Base-by-base conservation (phyloP, 2,329 filamentous ascomycete species). In the Sporothrix brasiliensis region DNA sequence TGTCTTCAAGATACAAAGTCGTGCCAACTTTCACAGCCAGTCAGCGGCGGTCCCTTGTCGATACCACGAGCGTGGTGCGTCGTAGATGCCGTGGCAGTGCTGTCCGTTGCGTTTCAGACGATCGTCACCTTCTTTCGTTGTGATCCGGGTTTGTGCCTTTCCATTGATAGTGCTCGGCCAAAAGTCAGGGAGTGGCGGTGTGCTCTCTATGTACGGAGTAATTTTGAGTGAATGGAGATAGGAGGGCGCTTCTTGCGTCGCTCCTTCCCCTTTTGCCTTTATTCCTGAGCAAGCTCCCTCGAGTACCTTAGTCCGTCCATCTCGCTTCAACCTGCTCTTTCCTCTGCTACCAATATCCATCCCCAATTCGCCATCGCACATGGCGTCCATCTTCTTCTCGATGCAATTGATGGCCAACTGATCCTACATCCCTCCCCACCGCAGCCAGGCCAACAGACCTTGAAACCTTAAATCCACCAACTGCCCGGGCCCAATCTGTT, bases 81-180 rank as follows among this genome's bases (percentile, higher is more conserved):
- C 34, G 34, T 34, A 50, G 19, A 50, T 14, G 24, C 24, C 41
- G 61, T 66, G 61, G 61, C 61, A 66, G 63, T 52, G 47, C 27
- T 53, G 24, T 21, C 47, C 63, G 14, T 16, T 1, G 27, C 47
- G 63, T 66, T 66, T 66, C 63, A 66, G 63, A 52, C 47, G 47
- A 44, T 44, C 19, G 24, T 61, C 39, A 21, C 56, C n/a, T 41
- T 49, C 21, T 49, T 49, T 63, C 14, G 21, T 6, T 27, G 11
- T n/a, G 24, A 11, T 14, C 24, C 21, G 34, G 2, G 14, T 53
- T 53, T n/a, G 10, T 53, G 19, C 19, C n/a, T 24, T 21, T 52
- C 19, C 21, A 19, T 50, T 30, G 27, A 30, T 30, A 30, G 27
- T 30, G 27, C 4, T 30, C 27, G 27, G 27, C 27, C 27, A 3